Conservation (phyloP, 352 stramenopile species). For the Pythium coloratum region DNA sequence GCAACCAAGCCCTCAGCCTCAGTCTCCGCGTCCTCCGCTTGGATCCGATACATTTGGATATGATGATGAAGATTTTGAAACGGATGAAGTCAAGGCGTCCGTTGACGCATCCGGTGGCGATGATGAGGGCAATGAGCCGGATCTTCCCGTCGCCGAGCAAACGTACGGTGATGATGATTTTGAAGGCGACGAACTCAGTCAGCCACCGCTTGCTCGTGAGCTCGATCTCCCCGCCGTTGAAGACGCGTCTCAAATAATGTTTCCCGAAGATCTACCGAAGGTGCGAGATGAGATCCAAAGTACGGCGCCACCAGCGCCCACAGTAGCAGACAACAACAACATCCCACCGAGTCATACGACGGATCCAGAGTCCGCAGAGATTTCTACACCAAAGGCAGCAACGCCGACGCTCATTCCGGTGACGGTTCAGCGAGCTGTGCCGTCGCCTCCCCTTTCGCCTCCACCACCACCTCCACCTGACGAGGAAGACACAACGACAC, state of each 20-base stretch:
- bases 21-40: background rate
- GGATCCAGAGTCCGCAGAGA: background rate
- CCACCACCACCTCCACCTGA: constrained; percentile 51
- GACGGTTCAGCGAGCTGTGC: background rate
- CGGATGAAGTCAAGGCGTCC: constrained; percentile 24
- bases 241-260: background rate
- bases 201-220: background rate
- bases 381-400: background rate
- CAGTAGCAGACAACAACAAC: background rate
- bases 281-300: background rate
- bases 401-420: background rate
- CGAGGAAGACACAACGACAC: constrained; percentile 31
- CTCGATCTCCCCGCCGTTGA: background rate
- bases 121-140: background rate
- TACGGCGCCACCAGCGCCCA: background rate
- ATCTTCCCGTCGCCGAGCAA: background rate
- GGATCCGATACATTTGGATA: constrained; percentile 61
- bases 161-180: constrained; percentile 51
- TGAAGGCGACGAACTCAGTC: constrained; percentile 25
- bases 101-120: background rate
- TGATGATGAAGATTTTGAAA: constrained; percentile 78
- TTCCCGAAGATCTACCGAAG: background rate
- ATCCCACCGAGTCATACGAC: background rate
- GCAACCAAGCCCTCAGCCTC: background rate
- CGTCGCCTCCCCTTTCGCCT: constrained; percentile 32